Evolutionary conservation across 2,329 filamentous ascomycete species (phyloP).

Genomic region (Teratosphaeria destructans): DNA sequence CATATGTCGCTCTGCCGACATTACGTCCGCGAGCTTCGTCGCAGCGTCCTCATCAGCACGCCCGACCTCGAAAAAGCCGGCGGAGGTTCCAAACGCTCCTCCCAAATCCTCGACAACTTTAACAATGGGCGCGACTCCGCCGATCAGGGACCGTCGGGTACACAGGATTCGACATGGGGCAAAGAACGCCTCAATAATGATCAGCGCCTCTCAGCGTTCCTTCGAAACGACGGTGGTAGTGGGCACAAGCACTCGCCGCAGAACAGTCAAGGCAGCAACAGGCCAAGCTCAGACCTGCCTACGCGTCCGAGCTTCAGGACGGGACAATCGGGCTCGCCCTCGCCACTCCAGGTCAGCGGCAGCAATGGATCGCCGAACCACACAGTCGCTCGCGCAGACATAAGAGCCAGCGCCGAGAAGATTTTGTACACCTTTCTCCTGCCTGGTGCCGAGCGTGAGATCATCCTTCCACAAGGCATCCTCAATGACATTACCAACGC

Average conservation of each 20-base stretch:
- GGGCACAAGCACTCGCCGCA: slow-evolving; percentile 34
- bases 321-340: slow-evolving; percentile 32
- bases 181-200: slow-evolving; percentile 53
- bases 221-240: slow-evolving; percentile 49
- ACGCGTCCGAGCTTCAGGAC: slow-evolving; percentile 53
- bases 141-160: slow-evolving; percentile 27
- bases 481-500: slow-evolving; percentile 73
- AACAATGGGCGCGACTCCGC: slow-evolving; percentile 40
- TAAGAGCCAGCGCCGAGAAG: slow-evolving; percentile 89
- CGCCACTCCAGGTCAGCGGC: slow-evolving; percentile 47
- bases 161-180: slow-evolving; percentile 28
- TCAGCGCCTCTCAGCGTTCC: slow-evolving; percentile 81
- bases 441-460: slow-evolving; percentile 91
- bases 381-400: slow-evolving; percentile 77
- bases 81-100: slow-evolving; percentile 68
- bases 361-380: slow-evolving; percentile 77
- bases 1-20: slow-evolving; percentile 97
- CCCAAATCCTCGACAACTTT: slow-evolving; percentile 54
- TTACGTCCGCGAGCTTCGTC: slow-evolving; percentile 88
- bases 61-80: slow-evolving; percentile 71
- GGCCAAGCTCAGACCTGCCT: slow-evolving; percentile 35
- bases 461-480: slow-evolving; percentile 81
- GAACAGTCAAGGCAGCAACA: slow-evolving; percentile 34
- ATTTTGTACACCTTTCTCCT: slow-evolving; percentile 97
- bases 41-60: slow-evolving; percentile 85